Conservation (phyloP, 768 basidiomycete species). For the Leccinum disarticulatum region DNA sequence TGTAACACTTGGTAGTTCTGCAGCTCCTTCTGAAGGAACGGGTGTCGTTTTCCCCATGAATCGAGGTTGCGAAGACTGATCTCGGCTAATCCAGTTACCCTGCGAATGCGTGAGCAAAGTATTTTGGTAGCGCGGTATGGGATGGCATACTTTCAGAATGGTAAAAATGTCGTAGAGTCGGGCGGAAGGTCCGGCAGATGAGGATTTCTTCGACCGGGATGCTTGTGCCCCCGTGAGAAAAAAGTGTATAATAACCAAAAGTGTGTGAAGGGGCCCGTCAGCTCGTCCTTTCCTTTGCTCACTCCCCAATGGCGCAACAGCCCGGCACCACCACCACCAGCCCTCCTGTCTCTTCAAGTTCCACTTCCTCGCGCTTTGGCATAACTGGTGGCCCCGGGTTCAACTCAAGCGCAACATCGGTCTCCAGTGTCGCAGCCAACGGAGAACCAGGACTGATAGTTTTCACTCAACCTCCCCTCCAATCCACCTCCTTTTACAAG, state of each 20-base stretch:
- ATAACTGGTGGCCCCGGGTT: slow-evolving; percentile 30
- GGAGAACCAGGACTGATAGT: slow-evolving; percentile 45
- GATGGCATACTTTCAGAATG: neutral
- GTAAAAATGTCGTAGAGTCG: neutral
- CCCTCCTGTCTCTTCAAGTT: slow-evolving; percentile 5
- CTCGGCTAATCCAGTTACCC: neutral
- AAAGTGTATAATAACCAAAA: neutral
- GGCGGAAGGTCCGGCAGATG: too few relatives aligned
- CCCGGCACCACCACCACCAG: slow-evolving; percentile 2
- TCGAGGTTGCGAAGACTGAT: neutral
- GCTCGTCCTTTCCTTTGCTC: slow-evolving; percentile 1
- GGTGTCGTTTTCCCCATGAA: neutral
- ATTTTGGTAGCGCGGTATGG: neutral
- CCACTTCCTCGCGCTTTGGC: slow-evolving; percentile 3
- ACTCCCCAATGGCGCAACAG: slow-evolving; percentile 23
- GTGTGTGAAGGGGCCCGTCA: slow-evolving; percentile 12
- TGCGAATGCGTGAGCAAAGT: neutral
- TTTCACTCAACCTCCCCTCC: slow-evolving; percentile 58
- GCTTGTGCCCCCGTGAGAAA: neutral
- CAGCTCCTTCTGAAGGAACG: neutral
- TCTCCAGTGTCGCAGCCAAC: slow-evolving; percentile 34
- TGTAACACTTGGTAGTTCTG: neutral
- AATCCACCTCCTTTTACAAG: slow-evolving; percentile 65
- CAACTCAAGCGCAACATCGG: slow-evolving; percentile 22
- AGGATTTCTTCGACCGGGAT: too few relatives aligned